These are phyloP conservation scores for Globisporangium orthogonon DNA, from an alignment of 352 stramenopile species.

Conservation along the genomic window DNA sequence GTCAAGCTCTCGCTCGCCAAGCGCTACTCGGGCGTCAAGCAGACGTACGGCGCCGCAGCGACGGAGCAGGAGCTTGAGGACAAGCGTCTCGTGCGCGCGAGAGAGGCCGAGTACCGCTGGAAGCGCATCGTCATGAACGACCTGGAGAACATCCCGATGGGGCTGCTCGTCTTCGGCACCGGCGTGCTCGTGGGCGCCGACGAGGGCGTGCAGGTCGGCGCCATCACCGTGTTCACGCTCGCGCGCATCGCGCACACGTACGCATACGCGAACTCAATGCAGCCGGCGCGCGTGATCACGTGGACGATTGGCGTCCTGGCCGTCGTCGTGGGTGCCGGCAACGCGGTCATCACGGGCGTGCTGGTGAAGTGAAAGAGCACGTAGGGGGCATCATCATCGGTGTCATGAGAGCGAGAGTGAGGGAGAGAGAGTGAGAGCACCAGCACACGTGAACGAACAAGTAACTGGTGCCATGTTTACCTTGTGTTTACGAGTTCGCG, in stretches of 20 bases:
- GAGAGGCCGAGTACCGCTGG: slow-evolving; percentile 32
- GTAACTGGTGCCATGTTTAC: no score
- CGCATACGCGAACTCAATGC: slow-evolving; percentile 32
- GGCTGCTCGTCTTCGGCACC: slow-evolving; percentile 27
- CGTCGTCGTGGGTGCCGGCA: no score
- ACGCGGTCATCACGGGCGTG: neutral
- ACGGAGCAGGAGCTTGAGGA: slow-evolving; percentile 4
- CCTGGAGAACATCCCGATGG: slow-evolving; percentile 42
- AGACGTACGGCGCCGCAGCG: slow-evolving; percentile 17
- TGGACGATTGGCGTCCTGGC: slow-evolving; percentile 15
- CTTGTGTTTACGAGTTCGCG: no score
- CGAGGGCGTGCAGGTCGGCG: slow-evolving; percentile 13
- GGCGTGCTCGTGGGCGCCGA: slow-evolving; percentile 22
- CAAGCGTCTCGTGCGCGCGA: slow-evolving; percentile 12
- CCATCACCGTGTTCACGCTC: slow-evolving; percentile 28
- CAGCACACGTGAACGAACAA: no score
- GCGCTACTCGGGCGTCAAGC: slow-evolving; percentile 13
- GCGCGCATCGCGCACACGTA: slow-evolving; percentile 28
- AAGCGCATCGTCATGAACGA: slow-evolving; percentile 45
- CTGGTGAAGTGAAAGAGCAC: slow-evolving; percentile 19
- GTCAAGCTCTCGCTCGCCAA: slow-evolving; percentile 12
- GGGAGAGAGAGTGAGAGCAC: no score
- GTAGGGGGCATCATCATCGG: no score
- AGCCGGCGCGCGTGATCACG: slow-evolving; percentile 26
- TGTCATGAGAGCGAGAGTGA: no score